A percentile compares a stretch with the other conserved stretches of the same genome.
phyloP scores from a whole-genome alignment of 495 filamentous ascomycete species.

The Astrothelium subdiscretum region DNA sequence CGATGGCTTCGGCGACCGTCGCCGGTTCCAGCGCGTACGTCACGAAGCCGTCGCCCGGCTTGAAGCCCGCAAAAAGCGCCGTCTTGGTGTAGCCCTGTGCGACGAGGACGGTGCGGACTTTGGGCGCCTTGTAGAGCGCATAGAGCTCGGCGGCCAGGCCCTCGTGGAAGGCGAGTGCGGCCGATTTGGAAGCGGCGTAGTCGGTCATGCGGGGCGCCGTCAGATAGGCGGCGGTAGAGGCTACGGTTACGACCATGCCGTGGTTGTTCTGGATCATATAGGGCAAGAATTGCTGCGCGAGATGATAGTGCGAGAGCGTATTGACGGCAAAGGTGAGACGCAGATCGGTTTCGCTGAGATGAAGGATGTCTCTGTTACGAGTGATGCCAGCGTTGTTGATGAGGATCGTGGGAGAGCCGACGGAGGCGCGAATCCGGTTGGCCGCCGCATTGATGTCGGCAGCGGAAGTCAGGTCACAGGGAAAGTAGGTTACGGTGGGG shows the following conservation, averaged over 20 bases:
- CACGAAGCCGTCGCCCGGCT: conserved; percentile 43
- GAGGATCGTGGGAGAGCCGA: conserved; percentile 42
- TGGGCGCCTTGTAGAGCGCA: conserved; percentile 48
- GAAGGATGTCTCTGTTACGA: conserved; percentile 35
- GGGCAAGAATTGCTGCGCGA: conserved; percentile 55
- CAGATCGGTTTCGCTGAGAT: conserved; percentile 24
- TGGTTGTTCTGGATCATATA: conserved; percentile 51
- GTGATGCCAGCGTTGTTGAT: conserved; percentile 53
- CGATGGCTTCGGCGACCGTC: conserved; percentile 55
- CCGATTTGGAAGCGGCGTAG: conserved; percentile 58
- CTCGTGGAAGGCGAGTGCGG: conserved; percentile 56
- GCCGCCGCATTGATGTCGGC: conserved; percentile 35
- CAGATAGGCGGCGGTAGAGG: conserved; percentile 49
- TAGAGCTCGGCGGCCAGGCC: conserved; percentile 52
- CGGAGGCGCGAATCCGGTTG: conserved; percentile 33
- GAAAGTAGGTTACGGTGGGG: conserved; percentile 31
- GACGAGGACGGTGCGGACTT: conserved; percentile 53
- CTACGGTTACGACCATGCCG: conserved; percentile 64
- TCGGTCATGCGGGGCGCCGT: conserved; percentile 54
- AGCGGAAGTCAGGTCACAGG: conserved; percentile 43
- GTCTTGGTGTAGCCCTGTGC: conserved; percentile 55
- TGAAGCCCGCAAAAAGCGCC: conserved; percentile 46
- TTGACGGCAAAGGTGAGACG: conserved; percentile 63
- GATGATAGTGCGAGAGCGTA: conserved; percentile 54
- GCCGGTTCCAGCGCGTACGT: conserved; percentile 46